Conservation (phyloP, 1,284 basidiomycete genomes). For the Polyporus tsugae region DNA sequence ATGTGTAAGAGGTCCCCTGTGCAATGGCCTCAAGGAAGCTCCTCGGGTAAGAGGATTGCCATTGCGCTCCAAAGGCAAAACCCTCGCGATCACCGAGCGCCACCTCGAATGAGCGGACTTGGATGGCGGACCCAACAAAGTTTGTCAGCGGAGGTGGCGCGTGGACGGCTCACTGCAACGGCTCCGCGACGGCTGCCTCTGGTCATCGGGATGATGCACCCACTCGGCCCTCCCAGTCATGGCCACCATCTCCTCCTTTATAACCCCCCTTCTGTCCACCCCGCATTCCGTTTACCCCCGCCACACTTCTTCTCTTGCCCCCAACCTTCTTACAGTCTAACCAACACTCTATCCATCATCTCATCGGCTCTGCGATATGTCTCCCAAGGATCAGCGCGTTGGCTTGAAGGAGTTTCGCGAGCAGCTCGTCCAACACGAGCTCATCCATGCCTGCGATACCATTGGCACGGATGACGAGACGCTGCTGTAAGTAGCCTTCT, state of each 20-base stretch:
- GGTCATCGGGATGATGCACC: constrained; percentile 32
- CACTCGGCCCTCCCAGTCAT: constrained; percentile 16
- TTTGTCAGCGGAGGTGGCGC: constrained; percentile 16
- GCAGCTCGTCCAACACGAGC: constrained; percentile 57
- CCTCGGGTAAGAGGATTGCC: neutral
- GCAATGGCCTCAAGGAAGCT: neutral
- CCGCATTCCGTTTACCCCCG: neutral
- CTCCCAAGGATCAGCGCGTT: constrained; percentile 28
- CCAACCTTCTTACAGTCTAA: neutral
- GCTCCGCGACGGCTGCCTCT: neutral
- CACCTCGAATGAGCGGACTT: neutral
- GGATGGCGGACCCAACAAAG: neutral
- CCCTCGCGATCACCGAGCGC: neutral
- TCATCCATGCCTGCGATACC: constrained; percentile 66
- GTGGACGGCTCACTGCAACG: neutral
- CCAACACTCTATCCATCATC: neutral
- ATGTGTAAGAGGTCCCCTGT: neutral
- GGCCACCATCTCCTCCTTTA: constrained; percentile 13
- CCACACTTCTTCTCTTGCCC: neutral
- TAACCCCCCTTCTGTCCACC: neutral
- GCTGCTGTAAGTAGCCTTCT: constrained; percentile 49
- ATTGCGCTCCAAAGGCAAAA: neutral
- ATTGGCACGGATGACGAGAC: constrained; percentile 73
- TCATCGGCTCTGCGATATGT: constrained; percentile 21
- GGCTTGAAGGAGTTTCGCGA: constrained; percentile 52